Conservation (phyloP, 768 basidiomycete species). For the Boletus subcaerulescens region DNA sequence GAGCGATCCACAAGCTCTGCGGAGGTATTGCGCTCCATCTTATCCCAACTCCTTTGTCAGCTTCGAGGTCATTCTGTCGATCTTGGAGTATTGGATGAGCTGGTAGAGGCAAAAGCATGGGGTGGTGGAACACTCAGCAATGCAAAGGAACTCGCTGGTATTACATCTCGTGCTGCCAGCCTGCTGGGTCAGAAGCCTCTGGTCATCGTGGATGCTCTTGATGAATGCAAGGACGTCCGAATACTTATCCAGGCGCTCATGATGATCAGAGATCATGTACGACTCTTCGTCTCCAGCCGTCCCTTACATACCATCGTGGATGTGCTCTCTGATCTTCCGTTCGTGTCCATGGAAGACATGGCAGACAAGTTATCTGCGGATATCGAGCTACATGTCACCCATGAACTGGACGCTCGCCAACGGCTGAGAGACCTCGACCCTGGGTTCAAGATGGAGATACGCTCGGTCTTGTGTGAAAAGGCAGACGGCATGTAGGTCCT, state of each 20-base stretch:
- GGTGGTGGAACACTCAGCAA: background rate
- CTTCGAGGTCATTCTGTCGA: background rate
- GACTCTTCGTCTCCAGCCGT: constrained; percentile 1
- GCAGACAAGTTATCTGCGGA: background rate
- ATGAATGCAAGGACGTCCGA: background rate
- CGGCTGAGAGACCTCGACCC: background rate
- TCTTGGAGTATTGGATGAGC: background rate
- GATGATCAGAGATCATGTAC: background rate
- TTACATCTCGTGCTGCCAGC: background rate
- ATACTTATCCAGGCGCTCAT: background rate
- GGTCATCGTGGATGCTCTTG: constrained; percentile 5
- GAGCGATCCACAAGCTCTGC: background rate
- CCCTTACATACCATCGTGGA: background rate
- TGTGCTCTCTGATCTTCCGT: background rate
- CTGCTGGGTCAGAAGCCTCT: background rate
- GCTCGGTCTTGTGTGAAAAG: background rate
- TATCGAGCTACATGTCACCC: background rate
- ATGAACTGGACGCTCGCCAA: background rate
- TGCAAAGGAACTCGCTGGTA: background rate
- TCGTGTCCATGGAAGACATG: background rate
- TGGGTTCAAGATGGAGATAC: background rate
- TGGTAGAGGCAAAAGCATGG: background rate
- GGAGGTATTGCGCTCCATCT: constrained; percentile 1
- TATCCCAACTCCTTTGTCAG: background rate
- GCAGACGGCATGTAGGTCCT: background rate